Evolutionary conservation across 129 eudicot species (phyloP), one percentile per base, ranked within the genome.

Genomic region (sunflower (Helianthus annuus)): DNA sequence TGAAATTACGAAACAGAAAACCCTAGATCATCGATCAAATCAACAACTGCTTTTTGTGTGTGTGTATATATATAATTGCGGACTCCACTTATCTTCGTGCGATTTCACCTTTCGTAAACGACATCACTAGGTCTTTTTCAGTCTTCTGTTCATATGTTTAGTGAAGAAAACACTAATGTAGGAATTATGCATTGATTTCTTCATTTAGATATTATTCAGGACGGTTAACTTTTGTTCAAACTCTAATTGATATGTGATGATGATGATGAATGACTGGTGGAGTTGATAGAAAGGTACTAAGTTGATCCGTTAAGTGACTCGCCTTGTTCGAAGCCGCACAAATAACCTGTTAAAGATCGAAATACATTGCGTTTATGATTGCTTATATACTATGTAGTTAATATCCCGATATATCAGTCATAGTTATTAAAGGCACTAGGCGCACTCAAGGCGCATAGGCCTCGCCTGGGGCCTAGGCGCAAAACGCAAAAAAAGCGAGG

Each of bases 81-180:
- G 34, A 29, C 34, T 29, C 34, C 34, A 29, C 34, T 29, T 22
- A 52, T 44, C 58, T 8, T 27, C 59, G 16, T 55, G 39, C 57
- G 7, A 65, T 39, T 45, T 34, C 46, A 38, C 14, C 68, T 67
- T 65, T 36, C 54, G 45, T 48, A 78, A 64, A 78, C 78, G 73
- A 72, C 82, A 78, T 57, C 34, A 34, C 1, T 51, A 57, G 19
- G 79, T 79, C 79, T 2, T 72, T 72, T 66, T 79, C 75, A 51
- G 67, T 42, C 53, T 44, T 46, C 69, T 79, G 70, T 66, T 56
- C 24, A 36, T 19, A 12, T 70, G 7, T 42, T 39, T 10, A 71
- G 27, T 59, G 63, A 24, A 19, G 22, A 19, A 19, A 19, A 19
- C 22, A 19, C 22, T 19, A 0, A 19, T 19, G n/a, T 48, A 14